Evolutionary conservation across 2,329 filamentous ascomycete species (phyloP).

Genomic region (Atkinsonella hypoxylon): DNA sequence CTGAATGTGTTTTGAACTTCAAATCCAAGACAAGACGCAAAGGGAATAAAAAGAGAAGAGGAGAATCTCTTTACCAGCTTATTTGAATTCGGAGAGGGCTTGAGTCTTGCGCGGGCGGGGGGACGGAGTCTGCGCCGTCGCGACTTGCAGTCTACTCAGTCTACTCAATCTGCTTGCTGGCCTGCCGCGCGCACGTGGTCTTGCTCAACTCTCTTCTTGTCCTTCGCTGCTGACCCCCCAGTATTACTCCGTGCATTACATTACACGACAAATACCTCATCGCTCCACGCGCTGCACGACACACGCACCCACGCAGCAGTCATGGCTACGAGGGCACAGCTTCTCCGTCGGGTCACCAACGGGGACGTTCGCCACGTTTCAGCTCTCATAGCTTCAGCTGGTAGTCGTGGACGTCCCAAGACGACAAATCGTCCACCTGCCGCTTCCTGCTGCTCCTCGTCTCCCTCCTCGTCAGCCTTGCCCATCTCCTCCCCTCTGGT

Average conservation of each 20-base stretch:
- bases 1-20: background rate
- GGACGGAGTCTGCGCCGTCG: background rate
- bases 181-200: background rate
- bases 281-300: background rate
- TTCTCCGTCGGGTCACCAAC: slow-evolving; percentile 4
- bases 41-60: background rate
- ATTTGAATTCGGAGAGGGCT: background rate
- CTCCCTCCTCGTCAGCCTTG: background rate
- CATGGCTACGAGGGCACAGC: slow-evolving; percentile 6
- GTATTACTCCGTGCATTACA: too few species aligned
- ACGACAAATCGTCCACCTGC: slow-evolving; percentile 1
- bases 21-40: background rate
- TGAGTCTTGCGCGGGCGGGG: background rate
- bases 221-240: background rate
- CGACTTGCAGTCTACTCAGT: background rate
- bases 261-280: background rate
- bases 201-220: background rate
- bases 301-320: background rate
- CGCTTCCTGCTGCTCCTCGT: background rate
- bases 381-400: slow-evolving; percentile 1
- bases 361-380: background rate
- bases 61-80: background rate
- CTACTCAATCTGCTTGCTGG: background rate
- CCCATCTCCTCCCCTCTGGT: slow-evolving; percentile 12
- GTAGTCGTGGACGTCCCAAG: background rate